Evolutionary conservation across 2,329 filamentous ascomycete species (phyloP).

Genomic region (Talaromyces sp.): DNA sequence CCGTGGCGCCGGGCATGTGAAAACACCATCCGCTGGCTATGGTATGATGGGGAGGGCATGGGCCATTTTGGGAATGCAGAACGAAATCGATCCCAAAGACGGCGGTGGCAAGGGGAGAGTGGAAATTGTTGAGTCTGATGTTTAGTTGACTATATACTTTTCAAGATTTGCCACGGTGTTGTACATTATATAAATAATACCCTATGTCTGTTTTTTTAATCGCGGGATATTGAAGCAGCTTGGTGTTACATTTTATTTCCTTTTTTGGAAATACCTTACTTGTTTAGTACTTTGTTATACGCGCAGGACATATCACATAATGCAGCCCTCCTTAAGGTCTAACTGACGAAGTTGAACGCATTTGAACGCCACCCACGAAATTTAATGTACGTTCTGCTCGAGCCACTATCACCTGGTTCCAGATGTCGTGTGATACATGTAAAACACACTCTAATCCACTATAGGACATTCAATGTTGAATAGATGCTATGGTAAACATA

Average conservation of each 20-base stretch:
- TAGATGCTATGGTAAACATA: too few species aligned
- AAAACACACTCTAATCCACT: too few species aligned
- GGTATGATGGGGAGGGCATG: conserved; percentile 40
- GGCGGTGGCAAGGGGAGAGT: conserved; percentile 6
- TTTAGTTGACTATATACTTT: conserved; percentile 1
- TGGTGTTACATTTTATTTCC: not conserved
- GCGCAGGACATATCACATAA: too few species aligned
- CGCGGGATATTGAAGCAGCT: not conserved
- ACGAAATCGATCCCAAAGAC: conserved; percentile 23
- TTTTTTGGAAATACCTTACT: not conserved
- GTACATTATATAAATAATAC: not conserved
- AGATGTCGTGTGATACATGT: too few species aligned
- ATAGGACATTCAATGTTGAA: too few species aligned
- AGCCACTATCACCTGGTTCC: not conserved
- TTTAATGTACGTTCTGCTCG: not conserved
- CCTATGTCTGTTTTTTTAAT: not conserved
- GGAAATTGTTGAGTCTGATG: conserved; percentile 10
- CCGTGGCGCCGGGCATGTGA: conserved; percentile 8
- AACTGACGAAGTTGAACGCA: too few species aligned
- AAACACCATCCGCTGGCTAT: conserved; percentile 26
- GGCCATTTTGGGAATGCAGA: conserved; percentile 38
- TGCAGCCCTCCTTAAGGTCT: not conserved
- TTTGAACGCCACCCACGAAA: too few species aligned
- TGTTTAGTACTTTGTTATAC: not conserved
- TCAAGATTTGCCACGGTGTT: not conserved